phyloP scores from a whole-genome alignment of 2,329 filamentous ascomycete genomes.

The Trichoderma sp. region DNA sequence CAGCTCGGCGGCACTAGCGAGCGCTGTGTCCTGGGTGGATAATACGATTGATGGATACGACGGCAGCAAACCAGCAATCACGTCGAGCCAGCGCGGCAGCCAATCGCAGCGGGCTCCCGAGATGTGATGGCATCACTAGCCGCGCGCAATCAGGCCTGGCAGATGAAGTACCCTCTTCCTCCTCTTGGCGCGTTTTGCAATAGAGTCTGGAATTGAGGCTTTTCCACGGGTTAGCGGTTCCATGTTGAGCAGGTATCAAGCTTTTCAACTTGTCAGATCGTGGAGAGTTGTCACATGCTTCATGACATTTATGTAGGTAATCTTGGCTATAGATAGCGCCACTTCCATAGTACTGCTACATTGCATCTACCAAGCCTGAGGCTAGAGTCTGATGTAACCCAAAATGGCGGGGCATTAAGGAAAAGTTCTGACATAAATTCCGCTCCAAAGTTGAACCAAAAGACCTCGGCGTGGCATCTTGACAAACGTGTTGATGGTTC shows the following conservation, averaged over 20 bases:
- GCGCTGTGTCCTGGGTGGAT: background rate
- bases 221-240: background rate
- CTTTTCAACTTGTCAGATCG: background rate
- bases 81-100: background rate
- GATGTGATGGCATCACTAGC: conserved; percentile 22
- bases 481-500: background rate
- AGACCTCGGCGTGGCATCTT: background rate
- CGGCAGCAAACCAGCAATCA: background rate
- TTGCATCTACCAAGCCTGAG: background rate
- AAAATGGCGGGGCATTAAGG: background rate
- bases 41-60: conserved; percentile 3
- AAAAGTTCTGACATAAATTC: background rate
- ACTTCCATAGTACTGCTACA: background rate
- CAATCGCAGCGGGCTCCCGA: conserved; percentile 11
- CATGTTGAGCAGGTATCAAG: background rate
- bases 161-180: background rate
- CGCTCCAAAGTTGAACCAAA: background rate
- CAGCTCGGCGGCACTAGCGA: conserved; percentile 18
- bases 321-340: background rate
- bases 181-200: background rate
- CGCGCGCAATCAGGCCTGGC: conserved; percentile 12
- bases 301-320: background rate
- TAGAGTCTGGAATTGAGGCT: background rate
- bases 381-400: background rate
- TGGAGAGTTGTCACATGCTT: background rate